phyloP scores from a whole-genome alignment of 495 filamentous ascomycete species.

The Penicillium roqueforti region DNA sequence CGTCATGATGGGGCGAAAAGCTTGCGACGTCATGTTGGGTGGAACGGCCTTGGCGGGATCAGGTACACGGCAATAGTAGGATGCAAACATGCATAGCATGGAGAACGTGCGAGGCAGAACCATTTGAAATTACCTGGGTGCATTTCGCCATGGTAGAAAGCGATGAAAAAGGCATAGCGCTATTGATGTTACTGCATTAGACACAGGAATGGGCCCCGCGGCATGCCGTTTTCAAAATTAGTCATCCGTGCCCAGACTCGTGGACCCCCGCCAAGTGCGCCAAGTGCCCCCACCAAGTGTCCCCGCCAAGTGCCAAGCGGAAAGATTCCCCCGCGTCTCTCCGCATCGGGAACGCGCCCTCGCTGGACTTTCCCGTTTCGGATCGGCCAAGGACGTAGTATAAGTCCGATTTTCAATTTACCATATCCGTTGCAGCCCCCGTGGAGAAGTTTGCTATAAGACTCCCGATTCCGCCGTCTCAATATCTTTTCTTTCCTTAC shows the following conservation, averaged over 20 bases:
- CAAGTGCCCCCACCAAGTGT: background rate
- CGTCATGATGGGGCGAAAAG: constrained; percentile 10
- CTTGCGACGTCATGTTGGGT: constrained; percentile 11
- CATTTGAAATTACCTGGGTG: too few relatives aligned
- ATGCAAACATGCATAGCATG: background rate
- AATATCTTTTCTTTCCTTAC: too few relatives aligned
- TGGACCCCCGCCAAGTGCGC: background rate
- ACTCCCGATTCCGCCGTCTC: background rate
- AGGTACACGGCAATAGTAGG: background rate
- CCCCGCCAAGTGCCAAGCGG: constrained; percentile 15
- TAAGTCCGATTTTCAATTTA: background rate
- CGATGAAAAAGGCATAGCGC: background rate
- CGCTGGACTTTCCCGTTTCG: constrained; percentile 17
- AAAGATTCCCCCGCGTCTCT: background rate
- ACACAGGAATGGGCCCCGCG: too few relatives aligned
- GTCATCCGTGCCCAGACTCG: background rate
- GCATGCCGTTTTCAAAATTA: too few relatives aligned
- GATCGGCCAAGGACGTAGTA: constrained; percentile 2
- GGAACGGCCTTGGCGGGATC: constrained; percentile 8
- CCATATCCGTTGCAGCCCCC: constrained; percentile 3
- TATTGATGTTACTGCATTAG: too few relatives aligned
- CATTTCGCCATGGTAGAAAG: background rate
- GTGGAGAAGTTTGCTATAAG: constrained; percentile 17
- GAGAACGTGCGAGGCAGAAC: too few relatives aligned
- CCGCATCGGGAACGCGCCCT: constrained; percentile 7